phyloP scores from a whole-genome alignment of 768 basidiomycete genomes.

The Auriculariales sp. region DNA sequence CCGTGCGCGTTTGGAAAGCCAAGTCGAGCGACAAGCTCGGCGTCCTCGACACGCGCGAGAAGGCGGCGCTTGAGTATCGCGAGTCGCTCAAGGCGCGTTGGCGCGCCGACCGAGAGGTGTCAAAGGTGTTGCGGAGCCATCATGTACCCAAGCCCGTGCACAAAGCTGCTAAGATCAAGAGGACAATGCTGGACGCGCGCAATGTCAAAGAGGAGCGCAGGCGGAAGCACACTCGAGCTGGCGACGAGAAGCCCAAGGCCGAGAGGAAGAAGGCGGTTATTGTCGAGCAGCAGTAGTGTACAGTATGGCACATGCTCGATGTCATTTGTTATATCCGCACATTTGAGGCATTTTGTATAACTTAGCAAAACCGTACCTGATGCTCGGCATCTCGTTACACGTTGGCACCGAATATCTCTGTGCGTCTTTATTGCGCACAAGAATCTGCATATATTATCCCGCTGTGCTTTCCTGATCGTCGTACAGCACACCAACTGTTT shows the following conservation, averaged over 20 bases:
- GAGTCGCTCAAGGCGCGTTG: conserved; percentile 78
- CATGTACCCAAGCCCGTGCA: conserved; percentile 87
- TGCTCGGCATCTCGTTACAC: too few relatives aligned
- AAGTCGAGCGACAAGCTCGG: conserved; percentile 87
- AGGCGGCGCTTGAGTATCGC: conserved; percentile 85
- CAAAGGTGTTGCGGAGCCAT: conserved; percentile 67
- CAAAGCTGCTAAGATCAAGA: conserved; percentile 74
- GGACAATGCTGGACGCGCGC: conserved; percentile 80
- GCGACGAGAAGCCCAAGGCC: conserved; percentile 76
- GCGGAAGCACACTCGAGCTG: conserved; percentile 75
- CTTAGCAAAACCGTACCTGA: too few relatives aligned
- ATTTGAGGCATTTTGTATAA: too few relatives aligned
- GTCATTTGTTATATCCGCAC: too few relatives aligned
- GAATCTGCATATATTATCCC: too few relatives aligned
- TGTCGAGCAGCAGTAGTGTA: conserved; percentile 43
- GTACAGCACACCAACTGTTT: too few relatives aligned
- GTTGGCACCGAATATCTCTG: too few relatives aligned
- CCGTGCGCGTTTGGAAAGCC: conserved; percentile 90
- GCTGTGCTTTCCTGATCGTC: too few relatives aligned
- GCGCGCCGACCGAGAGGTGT: conserved; percentile 72
- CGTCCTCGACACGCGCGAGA: conserved; percentile 76
- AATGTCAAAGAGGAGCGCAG: conserved; percentile 89
- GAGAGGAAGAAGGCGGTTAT: conserved; percentile 83
- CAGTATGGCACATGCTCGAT: too few relatives aligned
- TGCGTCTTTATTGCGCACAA: too few relatives aligned